A percentile compares a stretch with the other conserved stretches of the same genome.
phyloP scores from a whole-genome alignment of 192 early-diverging fungal genomes.

The Linderina pennispora region DNA sequence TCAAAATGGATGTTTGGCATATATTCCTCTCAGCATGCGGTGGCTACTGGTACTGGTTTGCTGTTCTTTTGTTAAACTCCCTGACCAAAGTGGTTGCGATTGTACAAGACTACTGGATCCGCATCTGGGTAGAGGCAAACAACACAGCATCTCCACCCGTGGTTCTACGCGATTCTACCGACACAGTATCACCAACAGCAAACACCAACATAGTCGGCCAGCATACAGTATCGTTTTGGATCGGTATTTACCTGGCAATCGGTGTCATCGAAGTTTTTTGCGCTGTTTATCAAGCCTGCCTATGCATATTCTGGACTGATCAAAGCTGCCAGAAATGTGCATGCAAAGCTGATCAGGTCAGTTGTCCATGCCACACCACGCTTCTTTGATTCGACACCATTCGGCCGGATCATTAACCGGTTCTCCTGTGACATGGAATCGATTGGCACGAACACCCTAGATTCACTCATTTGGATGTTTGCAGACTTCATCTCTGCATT shows the following conservation, averaged over 20 bases:
- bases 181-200: too few relatives aligned
- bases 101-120: slow-evolving; percentile 53
- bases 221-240: too few relatives aligned
- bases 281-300: slow-evolving; percentile 35
- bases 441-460: slow-evolving; percentile 59
- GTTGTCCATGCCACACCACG: slow-evolving; percentile 63
- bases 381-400: slow-evolving; percentile 77
- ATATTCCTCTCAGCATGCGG: slow-evolving; percentile 62
- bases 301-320: slow-evolving; percentile 48
- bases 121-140: slow-evolving; percentile 51
- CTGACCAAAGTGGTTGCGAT: slow-evolving; percentile 27
- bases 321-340: slow-evolving; percentile 47
- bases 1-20: slow-evolving; percentile 61
- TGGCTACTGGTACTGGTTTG: slow-evolving; percentile 49
- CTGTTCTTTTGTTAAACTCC: slow-evolving; percentile 41
- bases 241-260: too few relatives aligned
- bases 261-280: slow-evolving; percentile 25
- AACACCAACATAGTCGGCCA: too few relatives aligned
- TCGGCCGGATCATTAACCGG: slow-evolving; percentile 74
- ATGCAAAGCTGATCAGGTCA: slow-evolving; percentile 44
- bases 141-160: too few relatives aligned
- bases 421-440: slow-evolving; percentile 73
- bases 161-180: too few relatives aligned
- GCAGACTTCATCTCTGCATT: slow-evolving; percentile 46
- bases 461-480: slow-evolving; percentile 48